Conservation (phyloP, 2,329 filamentous ascomycete genomes). For the Ophiocordyceps polyrhachis-furcata region DNA sequence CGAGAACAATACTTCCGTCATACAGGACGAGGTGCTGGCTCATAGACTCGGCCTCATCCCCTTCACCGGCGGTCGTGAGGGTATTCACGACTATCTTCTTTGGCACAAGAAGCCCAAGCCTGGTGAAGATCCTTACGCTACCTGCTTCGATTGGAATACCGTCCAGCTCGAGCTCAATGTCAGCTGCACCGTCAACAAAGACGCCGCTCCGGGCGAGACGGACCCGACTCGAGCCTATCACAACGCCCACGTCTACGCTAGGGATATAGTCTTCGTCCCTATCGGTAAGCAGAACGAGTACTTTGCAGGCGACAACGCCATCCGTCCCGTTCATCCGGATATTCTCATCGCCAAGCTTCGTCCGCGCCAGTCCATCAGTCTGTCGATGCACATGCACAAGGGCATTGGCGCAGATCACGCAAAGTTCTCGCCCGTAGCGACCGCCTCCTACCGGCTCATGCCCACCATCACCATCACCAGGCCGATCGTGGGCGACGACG, state of each 20-base stretch:
- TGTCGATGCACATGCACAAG: conserved; percentile 88
- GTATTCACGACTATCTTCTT: conserved; percentile 58
- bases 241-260: conserved; percentile 68
- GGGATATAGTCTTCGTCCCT: conserved; percentile 58
- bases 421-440: conserved; percentile 93
- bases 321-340: conserved; percentile 70
- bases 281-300: conserved; percentile 52
- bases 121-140: conserved; percentile 40
- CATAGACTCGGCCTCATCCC: conserved; percentile 82
- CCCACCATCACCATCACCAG: conserved; percentile 68
- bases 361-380: conserved; percentile 69
- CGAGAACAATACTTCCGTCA: conserved; percentile 91
- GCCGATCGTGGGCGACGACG: conserved; percentile 75
- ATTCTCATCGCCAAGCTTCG: conserved; percentile 89
- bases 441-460: conserved; percentile 78
- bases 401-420: conserved; percentile 87
- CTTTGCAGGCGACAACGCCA: conserved; percentile 49
- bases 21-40: conserved; percentile 91
- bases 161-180: conserved; percentile 60
- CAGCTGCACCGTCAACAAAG: conserved; percentile 60
- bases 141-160: conserved; percentile 68
- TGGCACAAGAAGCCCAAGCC: conserved; percentile 57
- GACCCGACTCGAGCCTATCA: conserved; percentile 75
- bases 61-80: conserved; percentile 60
- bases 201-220: conserved; percentile 51